Evolutionary conservation across 1,284 basidiomycete species (phyloP).

Genomic region (Trichosporon ovoides): DNA sequence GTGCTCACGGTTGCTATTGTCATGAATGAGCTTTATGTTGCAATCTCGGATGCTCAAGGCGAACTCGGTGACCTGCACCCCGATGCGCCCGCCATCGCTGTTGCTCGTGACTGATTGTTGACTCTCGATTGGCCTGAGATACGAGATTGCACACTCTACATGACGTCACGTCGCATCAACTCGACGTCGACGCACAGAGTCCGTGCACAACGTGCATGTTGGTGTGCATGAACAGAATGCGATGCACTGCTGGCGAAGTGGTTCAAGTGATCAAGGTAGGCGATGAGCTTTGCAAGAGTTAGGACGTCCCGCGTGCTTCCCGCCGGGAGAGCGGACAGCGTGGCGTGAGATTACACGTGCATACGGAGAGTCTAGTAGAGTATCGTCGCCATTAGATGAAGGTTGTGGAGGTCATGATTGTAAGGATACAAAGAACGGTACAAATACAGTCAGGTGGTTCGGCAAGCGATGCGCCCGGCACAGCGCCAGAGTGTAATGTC

Average conservation of each 20-base stretch:
- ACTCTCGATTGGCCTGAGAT: no score
- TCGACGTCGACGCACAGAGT: not conserved
- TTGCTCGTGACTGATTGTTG: not conserved
- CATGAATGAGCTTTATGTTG: no score
- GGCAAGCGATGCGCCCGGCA: no score
- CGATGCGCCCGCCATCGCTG: not conserved
- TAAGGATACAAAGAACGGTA: not conserved
- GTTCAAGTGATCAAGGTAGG: not conserved
- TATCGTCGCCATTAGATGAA: not conserved
- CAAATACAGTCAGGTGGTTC: not conserved
- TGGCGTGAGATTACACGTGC: not conserved
- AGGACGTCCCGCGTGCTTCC: not conserved
- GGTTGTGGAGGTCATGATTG: not conserved
- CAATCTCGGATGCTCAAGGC: no score
- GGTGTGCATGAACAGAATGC: no score
- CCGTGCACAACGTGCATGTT: not conserved
- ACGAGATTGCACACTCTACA: not conserved
- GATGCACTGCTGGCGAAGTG: no score
- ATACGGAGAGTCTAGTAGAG: not conserved
- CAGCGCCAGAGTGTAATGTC: not conserved
- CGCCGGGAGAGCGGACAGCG: not conserved
- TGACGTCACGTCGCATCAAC: conserved; percentile 1
- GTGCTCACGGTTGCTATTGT: not conserved
- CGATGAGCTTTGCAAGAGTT: no score
- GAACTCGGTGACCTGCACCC: no score